These are phyloP conservation scores for Coemansia sp. DNA, from an alignment of 192 early-diverging fungal species.

Conservation along the genomic window DNA sequence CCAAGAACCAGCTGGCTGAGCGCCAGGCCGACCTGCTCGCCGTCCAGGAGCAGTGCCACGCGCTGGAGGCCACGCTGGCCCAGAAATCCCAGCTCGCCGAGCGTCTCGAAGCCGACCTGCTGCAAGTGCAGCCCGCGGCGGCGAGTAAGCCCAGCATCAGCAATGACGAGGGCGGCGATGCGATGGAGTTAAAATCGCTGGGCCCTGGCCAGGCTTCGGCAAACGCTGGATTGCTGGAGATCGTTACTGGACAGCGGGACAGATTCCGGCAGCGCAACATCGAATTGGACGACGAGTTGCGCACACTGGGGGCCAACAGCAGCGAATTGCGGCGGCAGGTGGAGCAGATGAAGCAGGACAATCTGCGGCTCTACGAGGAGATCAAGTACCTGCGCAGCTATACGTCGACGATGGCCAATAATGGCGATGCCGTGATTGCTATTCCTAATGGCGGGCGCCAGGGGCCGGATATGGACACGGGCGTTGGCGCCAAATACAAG, in stretches of 20 bases:
- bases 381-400: constrained; percentile 85
- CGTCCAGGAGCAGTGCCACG: constrained; percentile 28
- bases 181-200: constrained; percentile 6
- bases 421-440: constrained; percentile 16
- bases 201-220: neutral
- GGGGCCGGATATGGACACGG: constrained; percentile 25
- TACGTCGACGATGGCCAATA: constrained; percentile 21
- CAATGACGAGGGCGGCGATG: neutral
- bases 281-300: constrained; percentile 79
- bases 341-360: constrained; percentile 75
- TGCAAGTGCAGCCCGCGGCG: constrained; percentile 6
- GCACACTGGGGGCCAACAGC: constrained; percentile 45
- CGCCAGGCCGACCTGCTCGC: constrained; percentile 4
- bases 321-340: constrained; percentile 64
- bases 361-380: constrained; percentile 88
- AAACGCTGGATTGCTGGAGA: constrained; percentile 61
- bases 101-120: constrained; percentile 34
- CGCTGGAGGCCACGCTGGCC: constrained; percentile 57
- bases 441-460: constrained; percentile 14
- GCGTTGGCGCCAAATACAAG: constrained; percentile 66
- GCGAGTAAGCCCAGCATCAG: neutral
- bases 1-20: constrained; percentile 51
- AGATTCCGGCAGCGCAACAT: constrained; percentile 83
- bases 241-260: constrained; percentile 87
- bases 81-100: constrained; percentile 58